Percentiles rank a stretch among this genome's conserved stretches.
These are phyloP conservation scores for Fusarium fracticaudum DNA, from an alignment of 2,329 filamentous ascomycete genomes.

Conservation along the genomic window DNA sequence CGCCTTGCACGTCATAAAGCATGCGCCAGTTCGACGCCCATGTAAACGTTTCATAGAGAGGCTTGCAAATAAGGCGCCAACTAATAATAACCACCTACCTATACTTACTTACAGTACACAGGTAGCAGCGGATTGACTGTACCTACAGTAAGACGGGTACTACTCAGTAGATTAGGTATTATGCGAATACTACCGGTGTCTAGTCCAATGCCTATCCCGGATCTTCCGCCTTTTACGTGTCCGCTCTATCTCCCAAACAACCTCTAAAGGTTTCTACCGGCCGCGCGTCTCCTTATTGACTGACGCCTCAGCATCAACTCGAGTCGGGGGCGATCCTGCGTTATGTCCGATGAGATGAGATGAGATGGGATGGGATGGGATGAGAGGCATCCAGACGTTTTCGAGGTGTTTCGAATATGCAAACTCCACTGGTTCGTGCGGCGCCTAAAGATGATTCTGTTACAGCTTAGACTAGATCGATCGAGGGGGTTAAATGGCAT, in stretches of 20 bases:
- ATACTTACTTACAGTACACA: not conserved
- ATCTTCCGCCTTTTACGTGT: not conserved
- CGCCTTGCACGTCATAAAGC: conserved; percentile 4
- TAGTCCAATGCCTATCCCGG: not conserved
- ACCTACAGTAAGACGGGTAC: not conserved
- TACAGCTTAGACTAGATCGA: not conserved
- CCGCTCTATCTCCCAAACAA: not conserved
- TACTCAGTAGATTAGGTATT: not conserved
- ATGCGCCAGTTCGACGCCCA: not conserved
- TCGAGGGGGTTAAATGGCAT: not conserved
- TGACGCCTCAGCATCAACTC: not conserved
- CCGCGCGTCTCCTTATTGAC: conserved; percentile 14
- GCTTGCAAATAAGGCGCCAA: not conserved
- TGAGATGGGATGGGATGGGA: not conserved
- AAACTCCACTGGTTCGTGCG: conserved; percentile 4
- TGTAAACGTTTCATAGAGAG: not conserved
- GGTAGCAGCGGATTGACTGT: not conserved
- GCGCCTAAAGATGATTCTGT: not conserved
- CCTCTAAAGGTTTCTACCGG: not conserved
- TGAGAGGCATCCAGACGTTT: not conserved
- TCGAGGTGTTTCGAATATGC: conserved; percentile 11
- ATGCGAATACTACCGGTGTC: not conserved
- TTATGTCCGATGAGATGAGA: not conserved
- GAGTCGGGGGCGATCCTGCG: not conserved
- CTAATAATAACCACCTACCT: not conserved